Evolutionary conservation across 2,329 filamentous ascomycete species (phyloP), one percentile per base, ranked within the genome.

Genomic region (Diaporthe ilicicola): DNA sequence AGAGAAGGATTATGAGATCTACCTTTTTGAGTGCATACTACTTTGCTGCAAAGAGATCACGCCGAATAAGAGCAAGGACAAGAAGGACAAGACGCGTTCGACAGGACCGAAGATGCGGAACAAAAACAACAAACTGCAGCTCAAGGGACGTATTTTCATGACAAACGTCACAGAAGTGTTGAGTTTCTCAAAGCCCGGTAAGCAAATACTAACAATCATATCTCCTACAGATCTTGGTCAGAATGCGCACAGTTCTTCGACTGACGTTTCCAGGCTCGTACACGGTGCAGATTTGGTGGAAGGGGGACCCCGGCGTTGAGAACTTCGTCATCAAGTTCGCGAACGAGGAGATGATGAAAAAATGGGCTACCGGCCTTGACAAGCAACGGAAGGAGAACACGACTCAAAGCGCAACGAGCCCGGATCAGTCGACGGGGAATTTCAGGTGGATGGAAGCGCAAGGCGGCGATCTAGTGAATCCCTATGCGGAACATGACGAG

Each of bases 121-220:
- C 77, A 91, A 89, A 79, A 93, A 90, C 76, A 92, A 92, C 51
- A 97, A 95, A 82, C 86, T 98, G 73, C 95, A 98, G 81, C 87
- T 99, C 37, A 99, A 99, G 82, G 96, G 96, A 48, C 91, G 96
- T 65, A 99, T 99, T 77, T 98, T 98, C 83, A 98, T 99, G 95
- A 94, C 95, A 76, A 99, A 99, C 78, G 95, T 99, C 68, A 98
- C 95, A 48, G 94, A 98, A 80, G 92, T 97, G n/a, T 86, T 97
- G 51, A 95, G 93, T 22, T 86, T 96, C 72, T 91, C 92, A 62
- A 97, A 95, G 81, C 93, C 94, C 82, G 94, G 95, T 97, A 89
- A 79, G 88, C 79, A 70, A 48, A n/a, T 66, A 73, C 48, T 53
- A 29, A 70, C 56, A 17, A 15, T 1, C 22, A 53, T 39, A 37